Base-by-base conservation (phyloP, 23 red algal genomes). In the Gracilariopsis chorda region DNA sequence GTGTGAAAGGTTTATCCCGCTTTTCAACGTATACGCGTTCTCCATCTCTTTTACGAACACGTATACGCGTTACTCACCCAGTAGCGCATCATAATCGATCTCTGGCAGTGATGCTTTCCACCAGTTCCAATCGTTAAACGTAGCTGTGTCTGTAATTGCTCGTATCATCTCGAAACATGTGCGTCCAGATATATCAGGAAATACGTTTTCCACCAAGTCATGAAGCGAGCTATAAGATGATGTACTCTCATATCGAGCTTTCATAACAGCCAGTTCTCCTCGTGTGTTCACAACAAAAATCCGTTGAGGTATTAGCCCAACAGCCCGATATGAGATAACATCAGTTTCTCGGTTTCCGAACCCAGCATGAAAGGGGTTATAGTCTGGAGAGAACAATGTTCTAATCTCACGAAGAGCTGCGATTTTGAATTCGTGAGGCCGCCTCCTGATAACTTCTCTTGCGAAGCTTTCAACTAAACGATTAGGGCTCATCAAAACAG, bases 371-470 rank as follows among this genome's bases (percentile, higher is more conserved):
- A 99, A 99, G 11, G 97, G 93, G 82, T 96, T 99, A 48, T 86
- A 77, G 47, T 93, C 81, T 13, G 83, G 90, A 34, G 93, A 73
- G 68, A 99, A 99, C 42, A 99, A 55, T 21, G 75, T 65, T 14
- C 90, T 81, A 17, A 99, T 75, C 65, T 99, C 80, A 9, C 93
- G 88, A 10, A 99, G 70, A 2, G 91, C 93, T 4, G 65, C 97
- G 64, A 99, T 99, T 68, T 99, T 99, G 69, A 99, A 99, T 34
- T 99, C 97, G 29, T 99, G 93, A 11, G 97, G 97, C 28, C 84
- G 84, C 47, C 94, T 75, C n/a, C 84, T 37, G 21, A 99, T 95
- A 0, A 99, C 97, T 67, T 99, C 97, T 14, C 97, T 71, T 9
- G 93, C 87, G 62, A 99, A 92, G 35, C 92, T 95, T 77, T 94